Evolutionary conservation across 2,329 filamentous ascomycete species (phyloP).

Genomic region (Talaromyces sp.): DNA sequence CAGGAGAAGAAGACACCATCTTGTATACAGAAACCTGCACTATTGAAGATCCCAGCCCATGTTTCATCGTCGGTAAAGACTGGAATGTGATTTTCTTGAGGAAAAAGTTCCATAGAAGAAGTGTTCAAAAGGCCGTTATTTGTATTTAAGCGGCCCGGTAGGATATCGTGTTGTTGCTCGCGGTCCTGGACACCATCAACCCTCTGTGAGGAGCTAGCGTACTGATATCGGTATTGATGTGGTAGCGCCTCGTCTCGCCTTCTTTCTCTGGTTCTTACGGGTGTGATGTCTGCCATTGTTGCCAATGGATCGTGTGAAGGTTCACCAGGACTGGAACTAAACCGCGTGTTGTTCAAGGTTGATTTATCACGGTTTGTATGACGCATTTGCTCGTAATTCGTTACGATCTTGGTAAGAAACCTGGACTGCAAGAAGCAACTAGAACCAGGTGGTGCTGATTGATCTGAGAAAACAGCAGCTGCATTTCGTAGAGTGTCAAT

Average conservation of each 20-base stretch:
- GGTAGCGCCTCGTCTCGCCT: background rate
- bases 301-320: background rate
- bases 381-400: conserved; percentile 12
- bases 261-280: background rate
- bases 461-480: conserved; percentile 2
- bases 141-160: background rate
- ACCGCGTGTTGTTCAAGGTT: background rate
- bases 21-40: conserved; percentile 10
- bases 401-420: conserved; percentile 1
- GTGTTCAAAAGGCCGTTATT: background rate
- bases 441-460: conserved; percentile 8
- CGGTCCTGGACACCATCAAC: background rate
- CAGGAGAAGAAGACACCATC: conserved; percentile 12
- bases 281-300: background rate
- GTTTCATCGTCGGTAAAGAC: conserved; percentile 1
- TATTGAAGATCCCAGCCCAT: conserved; percentile 7
- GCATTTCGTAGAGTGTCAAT: conserved; percentile 11
- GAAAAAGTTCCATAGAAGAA: background rate
- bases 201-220: background rate
- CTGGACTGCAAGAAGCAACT: conserved; percentile 12
- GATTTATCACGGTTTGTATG: background rate
- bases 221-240: background rate
- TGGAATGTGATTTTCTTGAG: background rate
- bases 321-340: background rate
- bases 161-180: background rate